Percentiles rank a stretch among this genome's conserved stretches.
phyloP scores from a whole-genome alignment of 345 rosid species.

The Camelina neglecta region DNA sequence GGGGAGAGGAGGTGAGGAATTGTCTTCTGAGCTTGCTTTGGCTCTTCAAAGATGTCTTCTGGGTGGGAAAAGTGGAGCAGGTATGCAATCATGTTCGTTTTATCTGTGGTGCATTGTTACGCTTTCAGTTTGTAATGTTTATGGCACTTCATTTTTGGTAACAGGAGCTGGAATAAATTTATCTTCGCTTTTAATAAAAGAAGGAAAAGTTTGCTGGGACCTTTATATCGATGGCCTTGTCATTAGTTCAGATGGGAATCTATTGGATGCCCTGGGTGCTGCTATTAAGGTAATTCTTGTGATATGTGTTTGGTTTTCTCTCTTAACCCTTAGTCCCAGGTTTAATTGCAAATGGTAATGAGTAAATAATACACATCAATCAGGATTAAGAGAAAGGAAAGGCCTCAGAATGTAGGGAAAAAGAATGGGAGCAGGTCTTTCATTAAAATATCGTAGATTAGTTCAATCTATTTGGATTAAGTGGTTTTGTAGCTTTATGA shows the following conservation, averaged over 20 bases:
- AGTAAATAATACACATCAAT: constrained; percentile 18
- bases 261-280: constrained; percentile 81
- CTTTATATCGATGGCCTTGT: constrained; percentile 88
- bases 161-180: constrained; percentile 87
- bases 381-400: constrained; percentile 4
- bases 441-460: not conserved
- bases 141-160: constrained; percentile 28
- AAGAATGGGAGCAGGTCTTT: not conserved
- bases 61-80: constrained; percentile 94
- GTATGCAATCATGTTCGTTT: constrained; percentile 42
- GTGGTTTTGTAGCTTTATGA: constrained; percentile 7
- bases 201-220: constrained; percentile 94
- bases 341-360: not conserved
- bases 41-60: constrained; percentile 78
- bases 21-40: constrained; percentile 78
- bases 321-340: not conserved
- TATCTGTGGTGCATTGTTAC: constrained; percentile 1
- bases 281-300: constrained; percentile 70
- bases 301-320: constrained; percentile 4
- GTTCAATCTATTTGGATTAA: not conserved
- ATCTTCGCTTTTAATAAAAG: constrained; percentile 72
- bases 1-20: constrained; percentile 96
- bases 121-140: constrained; percentile 21
- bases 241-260: constrained; percentile 84
- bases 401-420: not conserved